Base-by-base conservation (phyloP, 2,329 filamentous ascomycete species). In the Penicillium sp. region DNA sequence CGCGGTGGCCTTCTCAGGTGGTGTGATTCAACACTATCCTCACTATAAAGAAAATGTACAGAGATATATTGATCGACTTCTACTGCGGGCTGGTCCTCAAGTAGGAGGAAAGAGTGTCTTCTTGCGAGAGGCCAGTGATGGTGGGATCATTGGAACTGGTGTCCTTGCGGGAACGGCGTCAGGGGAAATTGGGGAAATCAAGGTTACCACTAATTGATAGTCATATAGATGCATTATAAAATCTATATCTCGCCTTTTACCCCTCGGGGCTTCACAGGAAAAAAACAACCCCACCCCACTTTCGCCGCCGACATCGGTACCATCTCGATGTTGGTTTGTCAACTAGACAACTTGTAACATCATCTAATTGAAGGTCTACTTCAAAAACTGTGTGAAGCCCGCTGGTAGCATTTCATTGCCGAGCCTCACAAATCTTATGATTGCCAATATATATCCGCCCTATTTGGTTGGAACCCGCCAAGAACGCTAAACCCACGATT, bases 11-110 rank as follows among this genome's bases (percentile, higher is more conserved):
- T 90, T 89, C 66, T 90, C 88, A 0, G 89, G 89, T 16, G 87
- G 87, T 18, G 90, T 88, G 65, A 91, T 92, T 52, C 82, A 85
- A 15, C 85, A 89, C 64, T 90, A 90, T 66, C 88, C 89, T 39
- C 79, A 87, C 62, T 91, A 89, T 69, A 76, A 89, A 35, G 72
- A 75, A 44, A 84, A 86, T 55, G 87, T 86, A 59, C 87, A 91
- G 69, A 62, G 72, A n/a, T 88, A 89, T 66, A 77, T 91, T 46
- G 84, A 90, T 56, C 68, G 72, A 6, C 67, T 82, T 15, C 67
- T 80, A 0, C 68, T 75, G 40, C 65, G 67, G 25, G 71, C 68
- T 27, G 72, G 72, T 13, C 71, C 68, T 15, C 73, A 75, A n/a
- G 69, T 74, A 34, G 77, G 72, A n/a, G 70, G 70, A 4, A 80